Conservation (phyloP, 768 basidiomycete species). For the Trichaptum fuscoviolaceum region DNA sequence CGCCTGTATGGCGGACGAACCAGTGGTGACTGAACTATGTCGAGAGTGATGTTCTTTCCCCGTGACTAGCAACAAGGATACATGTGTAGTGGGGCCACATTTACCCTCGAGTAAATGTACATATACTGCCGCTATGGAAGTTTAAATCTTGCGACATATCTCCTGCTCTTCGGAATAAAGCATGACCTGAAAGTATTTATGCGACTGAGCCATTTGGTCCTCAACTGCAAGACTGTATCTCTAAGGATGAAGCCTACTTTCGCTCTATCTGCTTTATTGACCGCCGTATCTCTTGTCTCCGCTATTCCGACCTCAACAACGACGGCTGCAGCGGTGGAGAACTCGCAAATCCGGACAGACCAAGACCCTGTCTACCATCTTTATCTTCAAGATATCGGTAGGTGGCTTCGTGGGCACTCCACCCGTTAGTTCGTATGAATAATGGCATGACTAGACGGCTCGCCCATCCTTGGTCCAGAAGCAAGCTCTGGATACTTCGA, state of each 20-base stretch:
- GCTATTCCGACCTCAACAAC: slow-evolving; percentile 15
- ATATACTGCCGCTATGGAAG: neutral
- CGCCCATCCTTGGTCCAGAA: slow-evolving; percentile 48
- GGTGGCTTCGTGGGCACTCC: slow-evolving; percentile 11
- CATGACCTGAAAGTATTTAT: neutral
- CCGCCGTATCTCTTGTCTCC: neutral
- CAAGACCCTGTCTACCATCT: slow-evolving; percentile 51
- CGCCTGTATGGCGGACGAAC: neutral
- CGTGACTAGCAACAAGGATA: neutral
- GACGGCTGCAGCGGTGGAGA: slow-evolving; percentile 23
- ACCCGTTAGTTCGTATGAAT: neutral
- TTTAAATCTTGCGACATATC: neutral
- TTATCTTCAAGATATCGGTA: slow-evolving; percentile 48
- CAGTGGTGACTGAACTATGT: neutral
- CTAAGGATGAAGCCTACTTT: neutral
- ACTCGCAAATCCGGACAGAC: slow-evolving; percentile 48
- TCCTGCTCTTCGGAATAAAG: neutral
- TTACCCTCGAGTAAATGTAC: neutral
- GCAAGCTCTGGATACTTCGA: slow-evolving; percentile 45
- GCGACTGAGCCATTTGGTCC: neutral
- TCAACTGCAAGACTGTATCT: neutral
- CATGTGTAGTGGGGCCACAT: neutral
- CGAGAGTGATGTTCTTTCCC: neutral
- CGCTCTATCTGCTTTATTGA: neutral
- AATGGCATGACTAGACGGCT: slow-evolving; percentile 30